Evolutionary conservation across 225 moss, liverwort and hornwort genomes (phyloP).

Genomic region (Straminergon stramineum): DNA sequence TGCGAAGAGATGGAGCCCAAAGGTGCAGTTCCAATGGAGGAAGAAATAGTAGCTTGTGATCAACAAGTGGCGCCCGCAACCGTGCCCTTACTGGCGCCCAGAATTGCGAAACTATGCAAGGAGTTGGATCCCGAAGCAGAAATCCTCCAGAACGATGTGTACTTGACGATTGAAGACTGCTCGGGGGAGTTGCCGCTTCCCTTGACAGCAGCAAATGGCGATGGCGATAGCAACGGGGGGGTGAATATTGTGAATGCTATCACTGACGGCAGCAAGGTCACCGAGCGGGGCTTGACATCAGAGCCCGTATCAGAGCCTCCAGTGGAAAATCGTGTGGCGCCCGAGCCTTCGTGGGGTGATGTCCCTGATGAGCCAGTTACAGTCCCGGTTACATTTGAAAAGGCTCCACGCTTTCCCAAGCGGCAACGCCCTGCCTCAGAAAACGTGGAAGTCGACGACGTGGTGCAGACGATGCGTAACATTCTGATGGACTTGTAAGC

Average conservation of each 20-base stretch:
- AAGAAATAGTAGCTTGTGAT: not conserved
- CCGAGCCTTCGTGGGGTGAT: constrained; percentile 9
- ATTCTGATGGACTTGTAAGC: constrained; percentile 43
- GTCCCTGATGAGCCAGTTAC: not conserved
- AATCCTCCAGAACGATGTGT: not conserved
- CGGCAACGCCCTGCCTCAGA: constrained; percentile 8
- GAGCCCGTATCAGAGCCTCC: not conserved
- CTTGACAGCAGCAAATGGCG: not conserved
- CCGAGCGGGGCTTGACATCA: not conserved
- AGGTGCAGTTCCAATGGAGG: not conserved
- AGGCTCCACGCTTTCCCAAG: not conserved
- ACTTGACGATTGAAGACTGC: not conserved
- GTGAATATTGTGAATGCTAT: not conserved
- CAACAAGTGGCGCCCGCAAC: not conserved
- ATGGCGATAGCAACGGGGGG: not conserved
- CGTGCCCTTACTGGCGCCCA: not conserved
- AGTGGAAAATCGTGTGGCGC: not conserved
- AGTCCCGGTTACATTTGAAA: too few species aligned
- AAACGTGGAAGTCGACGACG: constrained; percentile 23
- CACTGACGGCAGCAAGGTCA: not conserved
- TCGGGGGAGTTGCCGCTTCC: not conserved
- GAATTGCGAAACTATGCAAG: not conserved
- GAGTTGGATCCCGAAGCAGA: not conserved
- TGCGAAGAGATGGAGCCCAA: not conserved
- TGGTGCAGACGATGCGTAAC: constrained; percentile 25